Evolutionary conservation across 768 basidiomycete genomes (phyloP).

Genomic region (Saitozyma sp.): DNA sequence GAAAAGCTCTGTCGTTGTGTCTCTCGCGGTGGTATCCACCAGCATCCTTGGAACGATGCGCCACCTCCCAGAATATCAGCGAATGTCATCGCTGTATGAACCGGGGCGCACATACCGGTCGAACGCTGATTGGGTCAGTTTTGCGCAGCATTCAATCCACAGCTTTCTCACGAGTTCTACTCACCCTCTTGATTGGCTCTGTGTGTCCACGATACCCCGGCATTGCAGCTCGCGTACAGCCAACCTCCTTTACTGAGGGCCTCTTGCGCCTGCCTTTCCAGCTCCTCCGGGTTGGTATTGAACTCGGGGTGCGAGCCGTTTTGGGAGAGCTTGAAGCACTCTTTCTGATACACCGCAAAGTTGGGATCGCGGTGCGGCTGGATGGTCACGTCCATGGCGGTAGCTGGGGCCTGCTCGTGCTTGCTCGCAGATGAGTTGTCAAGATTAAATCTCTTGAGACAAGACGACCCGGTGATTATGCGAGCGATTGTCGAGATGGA

Average conservation of each 20-base stretch:
- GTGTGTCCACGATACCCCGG: conserved; percentile 70
- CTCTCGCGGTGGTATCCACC: conserved; percentile 59
- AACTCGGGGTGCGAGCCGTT: conserved; percentile 26
- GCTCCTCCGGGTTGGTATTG: conserved; percentile 53
- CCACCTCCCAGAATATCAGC: conserved; percentile 56
- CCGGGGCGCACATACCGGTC: conserved; percentile 11
- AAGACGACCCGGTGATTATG: too few relatives aligned
- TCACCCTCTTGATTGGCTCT: conserved; percentile 62
- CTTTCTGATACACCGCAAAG: conserved; percentile 60
- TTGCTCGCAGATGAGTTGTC: too few relatives aligned
- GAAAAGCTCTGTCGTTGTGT: conserved; percentile 58
- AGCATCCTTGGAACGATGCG: conserved; percentile 69
- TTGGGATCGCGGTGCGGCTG: conserved; percentile 58
- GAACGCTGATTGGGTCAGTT: conserved; percentile 14
- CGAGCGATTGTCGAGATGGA: too few relatives aligned
- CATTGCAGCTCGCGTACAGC: conserved; percentile 74
- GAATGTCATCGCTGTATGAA: too few relatives aligned
- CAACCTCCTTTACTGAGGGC: conserved; percentile 62
- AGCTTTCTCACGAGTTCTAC: neutral
- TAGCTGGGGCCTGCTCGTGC: neutral
- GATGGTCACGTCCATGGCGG: conserved; percentile 56
- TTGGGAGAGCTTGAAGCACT: conserved; percentile 54
- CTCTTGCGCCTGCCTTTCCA: conserved; percentile 55
- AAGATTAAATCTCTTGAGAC: too few relatives aligned
- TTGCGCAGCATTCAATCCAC: neutral